A percentile compares a stretch with the other conserved stretches of the same genome.
These are phyloP conservation scores for Candida namnaoensis DNA, from an alignment of 805 yeast species.

Conservation along the genomic window DNA sequence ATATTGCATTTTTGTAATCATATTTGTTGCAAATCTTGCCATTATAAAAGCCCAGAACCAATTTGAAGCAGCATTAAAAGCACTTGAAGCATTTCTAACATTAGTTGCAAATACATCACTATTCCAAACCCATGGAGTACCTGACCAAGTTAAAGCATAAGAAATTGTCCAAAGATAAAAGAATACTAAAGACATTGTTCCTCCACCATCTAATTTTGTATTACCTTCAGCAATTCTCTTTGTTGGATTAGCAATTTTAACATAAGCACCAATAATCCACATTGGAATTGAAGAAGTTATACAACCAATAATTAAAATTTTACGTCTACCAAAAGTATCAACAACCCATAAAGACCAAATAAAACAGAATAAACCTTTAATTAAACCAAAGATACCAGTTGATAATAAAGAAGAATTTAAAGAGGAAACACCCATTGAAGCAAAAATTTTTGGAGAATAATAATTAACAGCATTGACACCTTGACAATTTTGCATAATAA, in stretches of 20 bases:
- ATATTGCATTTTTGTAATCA: slow-evolving; percentile 7
- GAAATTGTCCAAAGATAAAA: slow-evolving; percentile 11
- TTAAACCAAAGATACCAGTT: slow-evolving; percentile 43
- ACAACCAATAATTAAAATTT: slow-evolving; percentile 5
- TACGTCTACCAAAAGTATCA: slow-evolving; percentile 10
- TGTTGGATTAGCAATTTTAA: slow-evolving; percentile 5
- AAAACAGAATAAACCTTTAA: slow-evolving; percentile 32
- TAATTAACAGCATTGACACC: slow-evolving; percentile 45
- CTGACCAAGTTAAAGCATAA: slow-evolving; percentile 8
- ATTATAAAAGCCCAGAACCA: slow-evolving; percentile 12
- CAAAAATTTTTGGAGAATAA: slow-evolving; percentile 43
- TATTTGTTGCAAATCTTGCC: slow-evolving; percentile 9
- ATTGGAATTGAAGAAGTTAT: slow-evolving; percentile 5
- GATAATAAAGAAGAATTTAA: slow-evolving; percentile 35
- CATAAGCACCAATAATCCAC: slow-evolving; percentile 11
- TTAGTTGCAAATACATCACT: slow-evolving; percentile 10
- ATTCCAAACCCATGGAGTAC: slow-evolving; percentile 12
- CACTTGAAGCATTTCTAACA: slow-evolving; percentile 3
- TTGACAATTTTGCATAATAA: slow-evolving; percentile 34
- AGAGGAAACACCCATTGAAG: slow-evolving; percentile 38
- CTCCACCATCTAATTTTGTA: slow-evolving; percentile 6
- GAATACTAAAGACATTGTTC: slow-evolving; percentile 9
- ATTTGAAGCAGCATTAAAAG: slow-evolving; percentile 7
- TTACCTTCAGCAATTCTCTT: neutral
- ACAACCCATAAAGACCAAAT: slow-evolving; percentile 9